These are phyloP conservation scores for Microdochium paspali DNA, from an alignment of 2,329 filamentous ascomycete species.

Conservation along the genomic window DNA sequence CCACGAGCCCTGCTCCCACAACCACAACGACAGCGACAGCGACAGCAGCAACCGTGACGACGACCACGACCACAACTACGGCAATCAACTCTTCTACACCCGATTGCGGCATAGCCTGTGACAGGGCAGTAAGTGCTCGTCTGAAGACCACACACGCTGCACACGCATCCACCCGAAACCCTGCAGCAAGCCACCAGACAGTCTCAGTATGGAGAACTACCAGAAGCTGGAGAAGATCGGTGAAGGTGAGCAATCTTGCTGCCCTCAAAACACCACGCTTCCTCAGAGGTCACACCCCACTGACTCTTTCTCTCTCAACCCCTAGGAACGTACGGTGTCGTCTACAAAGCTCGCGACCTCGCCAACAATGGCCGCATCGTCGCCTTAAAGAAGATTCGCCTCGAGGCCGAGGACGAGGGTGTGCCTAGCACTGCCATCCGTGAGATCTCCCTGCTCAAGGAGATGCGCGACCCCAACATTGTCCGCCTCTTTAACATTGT, in stretches of 20 bases:
- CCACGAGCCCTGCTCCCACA: neutral
- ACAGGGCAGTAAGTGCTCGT: neutral
- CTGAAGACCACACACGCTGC: no score
- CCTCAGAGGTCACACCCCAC: neutral
- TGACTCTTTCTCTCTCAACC: neutral
- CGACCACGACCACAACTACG: neutral
- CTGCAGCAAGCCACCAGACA: neutral
- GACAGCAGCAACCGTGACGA: neutral
- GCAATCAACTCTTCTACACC: no score
- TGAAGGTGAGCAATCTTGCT: slow-evolving; percentile 55
- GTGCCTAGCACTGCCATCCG: slow-evolving; percentile 89
- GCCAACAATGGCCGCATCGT: slow-evolving; percentile 76
- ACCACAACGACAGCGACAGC: neutral
- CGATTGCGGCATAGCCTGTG: neutral
- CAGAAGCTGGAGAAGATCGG: slow-evolving; percentile 95
- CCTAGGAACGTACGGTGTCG: slow-evolving; percentile 84
- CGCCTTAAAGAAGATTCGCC: slow-evolving; percentile 88
- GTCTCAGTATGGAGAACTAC: slow-evolving; percentile 76
- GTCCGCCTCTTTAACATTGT: slow-evolving; percentile 85
- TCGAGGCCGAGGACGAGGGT: slow-evolving; percentile 91
- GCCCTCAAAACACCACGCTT: slow-evolving; percentile 1
- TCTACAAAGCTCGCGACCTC: slow-evolving; percentile 89
- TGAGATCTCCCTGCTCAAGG: slow-evolving; percentile 88
- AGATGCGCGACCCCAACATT: slow-evolving; percentile 89
- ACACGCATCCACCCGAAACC: neutral